Evolutionary conservation across 2,329 filamentous ascomycete genomes (phyloP), one percentile per base, ranked within the genome.

Genomic region (Phaeoacremonium minimum): DNA sequence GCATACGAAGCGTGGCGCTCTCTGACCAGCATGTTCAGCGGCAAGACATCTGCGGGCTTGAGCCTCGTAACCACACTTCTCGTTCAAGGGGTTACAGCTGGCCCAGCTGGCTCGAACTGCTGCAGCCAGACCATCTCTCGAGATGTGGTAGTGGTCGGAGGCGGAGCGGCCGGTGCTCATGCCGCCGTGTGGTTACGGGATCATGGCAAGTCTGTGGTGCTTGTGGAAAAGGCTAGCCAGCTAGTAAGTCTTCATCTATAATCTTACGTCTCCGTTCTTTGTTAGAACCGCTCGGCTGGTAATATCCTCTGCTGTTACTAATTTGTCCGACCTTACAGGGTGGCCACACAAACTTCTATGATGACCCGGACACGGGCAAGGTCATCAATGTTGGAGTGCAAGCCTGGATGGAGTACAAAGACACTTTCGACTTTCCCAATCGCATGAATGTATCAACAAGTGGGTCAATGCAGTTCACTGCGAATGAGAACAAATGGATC

Each of bases 341-440:
- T 12, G 60, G 60, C 14, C 53, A 61, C 36, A 49, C 50, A 11
- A 49, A 56, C 13, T 56, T 50, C 7, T 55, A 55, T 33, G 42
- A 35, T 4, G 52, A 62, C 37, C 49, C 56, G 7, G 41, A 32
- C 4, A 43, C 46, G 2, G 54, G 48, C 13, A 42, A 45, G 29
- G 28, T 30, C 6, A 42, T 44, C 22, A 48, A 52, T 16, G 32
- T 43, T 6, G 50, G 48, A 14, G 45, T 51, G 0, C 46, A 51
- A 28, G 39, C 41, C 1, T 48, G 49, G 18, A 48, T 52, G 18
- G 42, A 60, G 30, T 55, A 64, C 43, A 56, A 52, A 19, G 52
- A 60, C 13, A 51, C 61, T 2, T 44, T 48, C 15, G 45, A 55
- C 9, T 61, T 56, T 38, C 50, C 55, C 18, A 45, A 54, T 18